Base-by-base conservation (phyloP, 169 alveolate species). In the Cryptosporidium bovis region DNA sequence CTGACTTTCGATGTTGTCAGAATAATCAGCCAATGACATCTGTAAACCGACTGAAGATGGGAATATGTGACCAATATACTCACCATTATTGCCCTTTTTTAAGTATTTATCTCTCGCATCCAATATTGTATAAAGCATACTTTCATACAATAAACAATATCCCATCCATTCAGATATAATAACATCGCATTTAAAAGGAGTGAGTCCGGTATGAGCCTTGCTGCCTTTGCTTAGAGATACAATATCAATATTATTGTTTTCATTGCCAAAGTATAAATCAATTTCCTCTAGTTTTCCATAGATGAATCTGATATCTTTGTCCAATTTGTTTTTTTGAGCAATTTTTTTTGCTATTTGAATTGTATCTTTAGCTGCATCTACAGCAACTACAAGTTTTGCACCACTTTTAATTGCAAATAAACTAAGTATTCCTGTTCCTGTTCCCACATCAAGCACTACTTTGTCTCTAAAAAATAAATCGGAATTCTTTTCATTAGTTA, bases 301-400 rank as follows among this genome's bases (percentile, higher is more conserved):
- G 24, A 96, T 82, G 13, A 95, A 82, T 5, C 96, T 93, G 60
- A 96, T 94, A 82, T 90, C 82, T 15, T 91, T 91, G 2, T 60
- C 69, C 13, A 93, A 87, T 6, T 93, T 93, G 90, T 96, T 96
- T n/a, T 60, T 90, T 62, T 91, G 66, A 33, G 95, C 93, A 31
- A 95, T 95, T 69, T 93, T 91, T 82, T 77, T 91, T 1, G 99
- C 96, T 82, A 90, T 92, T 34, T 93, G 85, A 53, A 97, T 96
- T 46, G 96, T 96, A 64, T 96, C 96, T 18, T 91, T 90, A n/a
- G 98, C 98, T 82, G 92, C 94, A 85, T 97, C 99, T 58, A 97
- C 95, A 15, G 97, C 99, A 68, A 95, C 97, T 5, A 96, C 98
- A 87, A 90, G 89, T 65, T 92, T 92, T 2, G 98, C 98, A 40